Evolutionary conservation across 78 protist genomes (phyloP), one percentile per base, ranked within the genome.

Genomic region (Dictyostelium citrinum): DNA sequence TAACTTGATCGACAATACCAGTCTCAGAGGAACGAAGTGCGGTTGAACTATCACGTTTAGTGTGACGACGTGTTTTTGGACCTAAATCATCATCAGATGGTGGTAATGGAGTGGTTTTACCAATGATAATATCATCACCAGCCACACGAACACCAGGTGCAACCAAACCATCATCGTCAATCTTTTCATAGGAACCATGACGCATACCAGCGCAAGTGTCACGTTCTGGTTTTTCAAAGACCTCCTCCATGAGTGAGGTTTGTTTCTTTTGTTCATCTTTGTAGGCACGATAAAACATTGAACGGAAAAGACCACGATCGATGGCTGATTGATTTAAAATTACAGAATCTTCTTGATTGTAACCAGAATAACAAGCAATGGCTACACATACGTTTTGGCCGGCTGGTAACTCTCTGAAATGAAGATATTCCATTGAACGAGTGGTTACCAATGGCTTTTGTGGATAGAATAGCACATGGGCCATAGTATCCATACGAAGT

Each of bases 261-360:
- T 86, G 78, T 91, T 93, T 93, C 82, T 95, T 96, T 31, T 97
- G 86, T 1, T 72, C 90, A 58, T 72, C 88, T 12, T 79, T 43
- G 51, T 85, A 93, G 41, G 97, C 97, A 79, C 97, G 96, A 45
- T 96, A 77, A 60, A 98, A 98, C 33, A 98, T 97, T 83, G 99
- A 99, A 55, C 99, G 96, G 33, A 99, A 99, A 45, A 94, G 97
- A 17, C 99, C 99, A 3, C 99, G 97, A 86, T 99, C 99, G 71
- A 98, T 58, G 6, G 99, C 95, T 1, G 99, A 97, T 78, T 97
- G 90, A 96, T 99, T 99, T 76, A 99, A 90, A n/a, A 99, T 95
- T 20, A 98, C 68, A 29, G 99, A 99, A 96, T 99, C 99, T 86
- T 99, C 99, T 51, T 99, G 99, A 85, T 99, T 99, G 97, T 99